Evolutionary conservation across 345 rosid species (phyloP), one percentile per base, ranked within the genome.

Genomic region (Viola odorata): DNA sequence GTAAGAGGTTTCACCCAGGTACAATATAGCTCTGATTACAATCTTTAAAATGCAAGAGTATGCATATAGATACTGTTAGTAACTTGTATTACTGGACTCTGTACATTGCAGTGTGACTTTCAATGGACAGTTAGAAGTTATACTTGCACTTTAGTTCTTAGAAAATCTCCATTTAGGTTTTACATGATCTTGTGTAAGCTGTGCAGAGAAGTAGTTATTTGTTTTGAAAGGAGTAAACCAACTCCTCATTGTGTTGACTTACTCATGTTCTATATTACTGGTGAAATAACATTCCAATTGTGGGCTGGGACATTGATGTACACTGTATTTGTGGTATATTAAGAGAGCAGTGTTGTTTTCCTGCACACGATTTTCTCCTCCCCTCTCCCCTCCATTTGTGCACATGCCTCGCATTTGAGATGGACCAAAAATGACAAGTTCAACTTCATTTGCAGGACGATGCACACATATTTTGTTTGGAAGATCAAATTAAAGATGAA

Each of bases 1-100:
- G 97, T 87, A 38, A 82, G 98, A 80, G 98, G 97, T 59, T 92
- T 92, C 75, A 89, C 98, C 56, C 97, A 92, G 96, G 98, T 87
- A 73, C 14, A 49, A 3, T 52, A 41, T 16, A 44, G 42, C 13
- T 48, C 23, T 9, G 7, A 12, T 58, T 37, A 16, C 7, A 51
- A 57, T 50, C 9, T 56, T 40, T 8, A 14, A 54, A 58, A 3
- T 55, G 48, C 48, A 9, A 13, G 14, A n/a, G n/a, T 23, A 23
- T 23, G 32, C 32, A 23, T 23, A 23, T 23, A 23, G 1, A 23
- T 23, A 23, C 32, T 23, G 32, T 23, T 2, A 23, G 32, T 23
- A 23, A 23, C 32, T 23, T 23, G 32, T 23, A 23, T 23, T 23
- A 23, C 2, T 23, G 32, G 32, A 23, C 32, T 23, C 32, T 15